These are phyloP conservation scores for Geosmithia flava DNA, from an alignment of 2,329 filamentous ascomycete genomes.

Conservation along the genomic window DNA sequence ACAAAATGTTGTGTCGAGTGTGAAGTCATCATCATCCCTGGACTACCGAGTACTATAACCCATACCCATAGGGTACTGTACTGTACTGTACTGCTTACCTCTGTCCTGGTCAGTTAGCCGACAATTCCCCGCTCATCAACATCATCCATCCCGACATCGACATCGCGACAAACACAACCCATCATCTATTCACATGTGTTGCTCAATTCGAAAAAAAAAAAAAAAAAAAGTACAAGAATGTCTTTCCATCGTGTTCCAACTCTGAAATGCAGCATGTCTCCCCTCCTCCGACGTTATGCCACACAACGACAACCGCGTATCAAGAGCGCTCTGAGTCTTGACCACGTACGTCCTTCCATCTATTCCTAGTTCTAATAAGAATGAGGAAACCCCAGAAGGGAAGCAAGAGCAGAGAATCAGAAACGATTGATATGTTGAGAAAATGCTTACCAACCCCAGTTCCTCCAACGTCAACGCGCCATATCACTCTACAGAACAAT, in stretches of 20 bases:
- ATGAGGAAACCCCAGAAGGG: too few species aligned
- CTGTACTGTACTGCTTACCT: too few species aligned
- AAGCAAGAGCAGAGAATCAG: neutral
- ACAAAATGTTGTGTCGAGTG: too few species aligned
- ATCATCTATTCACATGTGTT: too few species aligned
- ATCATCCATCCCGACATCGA: too few species aligned
- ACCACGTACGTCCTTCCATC: conserved; percentile 39
- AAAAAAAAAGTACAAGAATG: neutral
- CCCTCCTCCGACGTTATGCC: conserved; percentile 20
- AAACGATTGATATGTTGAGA: too few species aligned
- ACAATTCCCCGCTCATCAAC: neutral
- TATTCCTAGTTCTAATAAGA: too few species aligned
- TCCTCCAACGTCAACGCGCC: conserved; percentile 42
- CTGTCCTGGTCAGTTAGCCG: neutral
- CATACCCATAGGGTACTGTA: too few species aligned
- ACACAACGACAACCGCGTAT: conserved; percentile 15
- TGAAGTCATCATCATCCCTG: too few species aligned
- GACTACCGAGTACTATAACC: too few species aligned
- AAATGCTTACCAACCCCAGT: conserved; percentile 26
- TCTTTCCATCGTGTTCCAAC: neutral
- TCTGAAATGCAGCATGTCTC: conserved; percentile 15
- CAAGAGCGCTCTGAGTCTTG: conserved; percentile 35
- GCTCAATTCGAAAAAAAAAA: neutral
- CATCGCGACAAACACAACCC: too few species aligned
- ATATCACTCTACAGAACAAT: conserved; percentile 46